A percentile compares a stretch with the other conserved stretches of the same genome.
Conservation (phyloP, 164 flowering plant species). For the Annona cherimola region DNA sequence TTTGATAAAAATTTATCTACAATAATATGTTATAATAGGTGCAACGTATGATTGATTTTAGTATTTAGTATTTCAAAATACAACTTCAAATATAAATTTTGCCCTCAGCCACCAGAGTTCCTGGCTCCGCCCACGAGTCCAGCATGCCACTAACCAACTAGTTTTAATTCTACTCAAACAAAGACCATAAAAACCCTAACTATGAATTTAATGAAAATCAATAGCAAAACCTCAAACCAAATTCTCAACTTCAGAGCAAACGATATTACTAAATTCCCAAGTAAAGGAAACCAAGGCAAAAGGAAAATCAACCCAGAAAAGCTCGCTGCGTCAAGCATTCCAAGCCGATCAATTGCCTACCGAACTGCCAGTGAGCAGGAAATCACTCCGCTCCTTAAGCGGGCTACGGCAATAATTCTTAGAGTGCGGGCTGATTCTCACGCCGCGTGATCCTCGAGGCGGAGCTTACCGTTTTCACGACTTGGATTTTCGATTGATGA, state of each 20-base stretch:
- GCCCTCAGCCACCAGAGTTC: too few relatives aligned
- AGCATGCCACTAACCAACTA: background rate
- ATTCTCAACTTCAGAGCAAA: background rate
- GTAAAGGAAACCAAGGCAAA: background rate
- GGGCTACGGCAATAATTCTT: background rate
- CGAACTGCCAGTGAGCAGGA: background rate
- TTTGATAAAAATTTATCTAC: too few relatives aligned
- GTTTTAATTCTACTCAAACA: background rate
- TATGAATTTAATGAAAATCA: background rate
- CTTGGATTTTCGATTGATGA: background rate
- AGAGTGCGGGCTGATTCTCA: background rate
- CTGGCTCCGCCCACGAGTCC: too few relatives aligned
- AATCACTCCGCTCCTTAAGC: background rate
- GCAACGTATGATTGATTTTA: too few relatives aligned
- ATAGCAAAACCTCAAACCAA: background rate
- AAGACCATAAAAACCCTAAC: background rate
- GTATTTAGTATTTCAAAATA: too few relatives aligned
- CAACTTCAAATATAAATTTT: too few relatives aligned
- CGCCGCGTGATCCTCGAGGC: background rate
- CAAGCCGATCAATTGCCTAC: background rate
- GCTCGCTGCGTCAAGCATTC: background rate
- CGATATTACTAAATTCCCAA: background rate
- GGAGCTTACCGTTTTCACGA: background rate
- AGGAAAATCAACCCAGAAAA: background rate
- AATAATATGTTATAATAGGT: too few relatives aligned